phyloP scores from a whole-genome alignment of 2,329 filamentous ascomycete genomes.

The Emmonsiellopsis sp. region DNA sequence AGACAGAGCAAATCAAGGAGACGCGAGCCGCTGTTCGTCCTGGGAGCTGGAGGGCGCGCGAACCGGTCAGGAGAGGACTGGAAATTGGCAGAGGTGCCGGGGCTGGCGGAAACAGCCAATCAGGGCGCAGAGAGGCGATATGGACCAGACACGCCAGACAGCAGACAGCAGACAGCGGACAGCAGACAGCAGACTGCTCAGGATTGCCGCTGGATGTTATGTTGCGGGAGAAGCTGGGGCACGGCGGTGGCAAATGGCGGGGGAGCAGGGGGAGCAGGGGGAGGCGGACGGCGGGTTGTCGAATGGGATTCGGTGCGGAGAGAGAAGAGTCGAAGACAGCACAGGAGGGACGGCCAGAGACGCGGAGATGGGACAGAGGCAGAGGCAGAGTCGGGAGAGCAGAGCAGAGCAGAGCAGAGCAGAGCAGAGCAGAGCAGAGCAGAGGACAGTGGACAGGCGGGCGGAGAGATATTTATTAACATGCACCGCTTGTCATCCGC shows the following conservation, averaged over 20 bases:
- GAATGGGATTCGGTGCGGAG: no score
- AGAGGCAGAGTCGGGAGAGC: no score
- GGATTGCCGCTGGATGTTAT: background rate
- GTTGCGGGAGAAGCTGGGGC: background rate
- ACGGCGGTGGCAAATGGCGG: slow-evolving; percentile 1
- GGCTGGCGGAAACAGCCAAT: background rate
- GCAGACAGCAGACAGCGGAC: background rate
- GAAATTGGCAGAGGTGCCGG: slow-evolving; percentile 2
- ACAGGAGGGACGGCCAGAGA: no score
- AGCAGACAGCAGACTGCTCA: background rate
- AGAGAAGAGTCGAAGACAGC: no score
- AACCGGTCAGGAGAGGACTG: background rate
- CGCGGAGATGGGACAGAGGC: no score
- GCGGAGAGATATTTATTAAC: no score
- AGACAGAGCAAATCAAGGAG: background rate
- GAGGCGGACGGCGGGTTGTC: no score
- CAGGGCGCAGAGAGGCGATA: background rate
- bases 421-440: no score
- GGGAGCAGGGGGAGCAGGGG: background rate
- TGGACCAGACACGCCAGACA: background rate
- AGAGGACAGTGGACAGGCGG: no score
- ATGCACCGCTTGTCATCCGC: no score
- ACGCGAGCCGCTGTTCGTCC: background rate
- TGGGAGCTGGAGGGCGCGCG: background rate
- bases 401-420: no score